phyloP scores from a whole-genome alignment of 164 flowering plant genomes.

The Magnolia changhungtana region DNA sequence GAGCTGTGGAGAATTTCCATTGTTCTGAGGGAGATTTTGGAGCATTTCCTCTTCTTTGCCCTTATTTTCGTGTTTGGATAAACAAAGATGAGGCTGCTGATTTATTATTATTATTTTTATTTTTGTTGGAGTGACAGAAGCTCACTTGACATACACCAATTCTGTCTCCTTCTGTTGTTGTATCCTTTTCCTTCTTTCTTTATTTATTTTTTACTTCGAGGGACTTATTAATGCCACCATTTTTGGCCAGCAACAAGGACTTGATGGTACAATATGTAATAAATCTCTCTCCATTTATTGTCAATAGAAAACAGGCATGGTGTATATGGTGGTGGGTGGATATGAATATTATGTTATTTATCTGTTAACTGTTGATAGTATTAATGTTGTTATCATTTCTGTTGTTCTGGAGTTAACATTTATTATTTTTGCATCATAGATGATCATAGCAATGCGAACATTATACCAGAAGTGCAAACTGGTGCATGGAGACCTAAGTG shows the following conservation, averaged over 20 bases:
- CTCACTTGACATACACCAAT: too few species aligned
- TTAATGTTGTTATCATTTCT: neutral
- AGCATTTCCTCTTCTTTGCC: too few species aligned
- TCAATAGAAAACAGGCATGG: neutral
- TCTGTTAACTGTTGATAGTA: neutral
- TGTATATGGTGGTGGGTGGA: neutral
- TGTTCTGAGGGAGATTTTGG: too few species aligned
- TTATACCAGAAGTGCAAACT: conserved; percentile 93
- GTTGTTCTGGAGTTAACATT: conserved; percentile 5
- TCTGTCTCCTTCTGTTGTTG: too few species aligned
- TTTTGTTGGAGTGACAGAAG: too few species aligned
- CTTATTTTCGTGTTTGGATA: too few species aligned
- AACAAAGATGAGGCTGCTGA: too few species aligned
- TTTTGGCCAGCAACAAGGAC: neutral
- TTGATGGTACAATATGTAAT: neutral
- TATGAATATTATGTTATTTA: neutral
- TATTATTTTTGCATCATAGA: conserved; percentile 32
- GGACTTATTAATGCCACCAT: too few species aligned
- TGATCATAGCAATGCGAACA: conserved; percentile 76
- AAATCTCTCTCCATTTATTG: neutral
- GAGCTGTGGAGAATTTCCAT: too few species aligned
- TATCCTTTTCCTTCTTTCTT: too few species aligned
- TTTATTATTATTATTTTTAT: too few species aligned
- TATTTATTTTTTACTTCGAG: too few species aligned
- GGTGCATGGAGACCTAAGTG: conserved; percentile 99